These are phyloP conservation scores for Bruguiera sexangula DNA, from an alignment of 345 rosid species.

Conservation along the genomic window DNA sequence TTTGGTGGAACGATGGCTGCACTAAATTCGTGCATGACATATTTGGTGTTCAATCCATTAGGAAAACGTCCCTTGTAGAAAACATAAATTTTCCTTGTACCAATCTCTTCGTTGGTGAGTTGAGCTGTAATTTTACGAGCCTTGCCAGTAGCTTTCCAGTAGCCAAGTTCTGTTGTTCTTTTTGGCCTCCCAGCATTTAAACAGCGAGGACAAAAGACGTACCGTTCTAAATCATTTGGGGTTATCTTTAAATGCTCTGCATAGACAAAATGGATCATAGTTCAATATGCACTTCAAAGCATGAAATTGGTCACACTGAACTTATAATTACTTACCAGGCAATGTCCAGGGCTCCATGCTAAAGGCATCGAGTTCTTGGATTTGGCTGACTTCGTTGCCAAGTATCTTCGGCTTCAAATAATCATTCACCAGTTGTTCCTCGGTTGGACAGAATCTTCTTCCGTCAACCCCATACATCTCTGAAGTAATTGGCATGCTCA, in stretches of 20 bases:
- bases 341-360: constrained; percentile 1
- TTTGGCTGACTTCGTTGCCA: neutral
- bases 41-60: neutral
- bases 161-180: neutral
- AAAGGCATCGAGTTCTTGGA: neutral
- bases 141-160: neutral
- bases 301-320: neutral
- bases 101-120: neutral
- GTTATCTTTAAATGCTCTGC: neutral
- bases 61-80: neutral
- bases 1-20: neutral
- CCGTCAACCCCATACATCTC: neutral
- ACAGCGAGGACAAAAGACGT: neutral
- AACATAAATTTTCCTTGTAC: neutral
- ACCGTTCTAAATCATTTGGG: neutral
- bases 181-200: neutral
- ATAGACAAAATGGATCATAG: neutral
- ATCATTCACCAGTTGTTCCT: neutral
- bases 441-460: neutral
- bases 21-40: constrained; percentile 1
- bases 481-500: neutral
- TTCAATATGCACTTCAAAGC: neutral
- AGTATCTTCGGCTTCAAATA: constrained; percentile 1
- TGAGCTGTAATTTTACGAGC: neutral
- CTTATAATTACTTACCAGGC: neutral